Base-by-base conservation (phyloP, 1,284 basidiomycete species). In the Fomes fomentarius region DNA sequence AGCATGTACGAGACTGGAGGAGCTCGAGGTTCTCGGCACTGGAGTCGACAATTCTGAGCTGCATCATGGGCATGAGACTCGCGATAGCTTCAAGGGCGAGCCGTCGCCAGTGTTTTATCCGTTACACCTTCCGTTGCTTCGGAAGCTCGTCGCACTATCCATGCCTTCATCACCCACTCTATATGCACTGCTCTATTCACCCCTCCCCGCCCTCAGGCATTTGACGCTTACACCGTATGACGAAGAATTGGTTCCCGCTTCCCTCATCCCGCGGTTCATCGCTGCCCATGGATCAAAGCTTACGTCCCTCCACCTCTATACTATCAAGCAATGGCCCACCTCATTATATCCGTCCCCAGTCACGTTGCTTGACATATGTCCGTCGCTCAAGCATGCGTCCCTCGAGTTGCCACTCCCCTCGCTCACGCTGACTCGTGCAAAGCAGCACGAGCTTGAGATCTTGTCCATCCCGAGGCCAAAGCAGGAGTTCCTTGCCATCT, bases 321-420 rank as follows among this genome's bases (percentile, higher is more conserved):
- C 87, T 1, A 83, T 84, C 0, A 87, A 87, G 63, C 90, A 87
- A 81, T 92, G 87, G 85, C 91, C 88, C 1, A 83, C 82, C 2
- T 74, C 75, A 38, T 75, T 84, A 37, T 81, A 83, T 56, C 79
- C 85, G 15, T 84, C 87, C 2, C 84, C 87, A 0, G 59, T 69
- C 0, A 74, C 74, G 19, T 57, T 91, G 5, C 74, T 92, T 9
- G 65, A 72, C 31, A 76, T 74, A 12, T 84, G 79, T 28, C 87
- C 87, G 3, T 74, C 76, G 28, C 73, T 91, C 8, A 76, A 74
- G 22, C 83, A 87, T 62, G 79, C 90, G 28, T 87, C 87, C 0
- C 77, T 91, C 40, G 87, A 89, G 68, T 75, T 70, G 15, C 91
- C 89, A 0, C 70, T 83, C 31, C 89, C 82, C 1, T 60, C 65